Evolutionary conservation across 768 basidiomycete species (phyloP).

Genomic region (Kwoniella bestiolae): DNA sequence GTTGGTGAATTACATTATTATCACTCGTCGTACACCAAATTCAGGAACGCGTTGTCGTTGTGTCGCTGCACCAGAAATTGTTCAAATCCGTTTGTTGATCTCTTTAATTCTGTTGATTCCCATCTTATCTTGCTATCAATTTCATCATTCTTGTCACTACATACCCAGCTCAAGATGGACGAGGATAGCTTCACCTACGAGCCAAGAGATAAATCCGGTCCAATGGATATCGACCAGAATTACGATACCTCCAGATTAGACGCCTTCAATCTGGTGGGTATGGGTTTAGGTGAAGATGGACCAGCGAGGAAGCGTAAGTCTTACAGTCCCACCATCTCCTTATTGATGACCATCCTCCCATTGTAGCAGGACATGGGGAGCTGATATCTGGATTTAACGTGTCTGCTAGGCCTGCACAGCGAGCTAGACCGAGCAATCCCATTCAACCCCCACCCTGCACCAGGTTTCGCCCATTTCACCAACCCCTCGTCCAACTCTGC

Average conservation of each 20-base stretch:
- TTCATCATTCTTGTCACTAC: background rate
- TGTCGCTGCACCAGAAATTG: background rate
- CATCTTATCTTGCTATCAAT: background rate
- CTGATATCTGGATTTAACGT: background rate
- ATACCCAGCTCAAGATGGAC: conserved; percentile 2
- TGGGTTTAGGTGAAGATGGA: conserved; percentile 33
- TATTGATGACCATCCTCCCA: too few relatives aligned
- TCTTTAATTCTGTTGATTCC: background rate
- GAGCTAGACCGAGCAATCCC: conserved; percentile 34
- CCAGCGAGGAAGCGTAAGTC: conserved; percentile 49
- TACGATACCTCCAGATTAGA: conserved; percentile 25
- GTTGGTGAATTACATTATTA: background rate
- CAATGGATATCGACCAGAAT: conserved; percentile 49
- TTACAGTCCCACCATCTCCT: too few relatives aligned
- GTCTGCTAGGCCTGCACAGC: conserved; percentile 46
- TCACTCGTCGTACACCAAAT: background rate
- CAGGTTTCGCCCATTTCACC: conserved; percentile 23
- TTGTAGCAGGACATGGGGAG: too few relatives aligned
- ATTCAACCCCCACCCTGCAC: conserved; percentile 23
- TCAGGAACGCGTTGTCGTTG: conserved; percentile 26
- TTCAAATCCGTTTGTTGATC: conserved; percentile 11
- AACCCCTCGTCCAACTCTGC: conserved; percentile 25
- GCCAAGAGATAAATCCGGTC: conserved; percentile 36
- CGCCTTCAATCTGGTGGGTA: conserved; percentile 19
- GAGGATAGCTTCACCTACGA: conserved; percentile 25